Base-by-base conservation (phyloP, 2,329 filamentous ascomycete species). In the Diaporthe citrichinensis region DNA sequence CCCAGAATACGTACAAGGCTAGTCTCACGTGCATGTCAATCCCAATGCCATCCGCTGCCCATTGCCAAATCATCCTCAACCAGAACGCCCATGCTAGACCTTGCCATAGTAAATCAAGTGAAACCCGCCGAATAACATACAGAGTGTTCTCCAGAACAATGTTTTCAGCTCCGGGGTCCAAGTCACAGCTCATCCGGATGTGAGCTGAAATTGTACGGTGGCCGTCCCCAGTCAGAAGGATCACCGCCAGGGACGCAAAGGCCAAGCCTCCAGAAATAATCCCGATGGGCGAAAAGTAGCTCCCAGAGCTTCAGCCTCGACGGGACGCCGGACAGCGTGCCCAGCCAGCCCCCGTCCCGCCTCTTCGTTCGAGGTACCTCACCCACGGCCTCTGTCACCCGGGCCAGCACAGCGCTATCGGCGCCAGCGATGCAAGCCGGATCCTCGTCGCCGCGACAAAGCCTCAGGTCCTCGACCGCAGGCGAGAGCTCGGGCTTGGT, bases 221-320 rank as follows among this genome's bases (percentile, higher is more conserved):
- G 86, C 77, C 89, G 85, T 25, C 88, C 90, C 93, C 93, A 94
- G 79, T 94, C 90, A 61, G 87, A 86, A 3, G 92, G 92, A 81
- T 94, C 93, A 17, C 94, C 94, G 17, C 94, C 94, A 0, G 96
- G 96, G 2, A 98, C 88, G 85, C 97, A 99, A 44, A 98, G 86
- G 0, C 97, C 97, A 72, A 99, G 84, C 74, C 97, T 90, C 94
- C 95, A 98, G 84, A 99, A 98, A 84, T 99, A 99, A 85, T 99
- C 97, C 53, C 97, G 88, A 85, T 99, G 97, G 1, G 96, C 94
- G 84, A 97, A 98, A 81, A 98, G 93, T 10, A 98, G 86, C 84
- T 98, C 92, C 95, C 96, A 98, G n/a, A 97, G 89, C 83, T 93
- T 94, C 80, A 96, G 83, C 84, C 90, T 83, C 80, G 78, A 89